Evolutionary conservation across 352 stramenopile species (phyloP), one percentile per base, ranked within the genome.

Genomic region (Globisporangium megalacanthum): DNA sequence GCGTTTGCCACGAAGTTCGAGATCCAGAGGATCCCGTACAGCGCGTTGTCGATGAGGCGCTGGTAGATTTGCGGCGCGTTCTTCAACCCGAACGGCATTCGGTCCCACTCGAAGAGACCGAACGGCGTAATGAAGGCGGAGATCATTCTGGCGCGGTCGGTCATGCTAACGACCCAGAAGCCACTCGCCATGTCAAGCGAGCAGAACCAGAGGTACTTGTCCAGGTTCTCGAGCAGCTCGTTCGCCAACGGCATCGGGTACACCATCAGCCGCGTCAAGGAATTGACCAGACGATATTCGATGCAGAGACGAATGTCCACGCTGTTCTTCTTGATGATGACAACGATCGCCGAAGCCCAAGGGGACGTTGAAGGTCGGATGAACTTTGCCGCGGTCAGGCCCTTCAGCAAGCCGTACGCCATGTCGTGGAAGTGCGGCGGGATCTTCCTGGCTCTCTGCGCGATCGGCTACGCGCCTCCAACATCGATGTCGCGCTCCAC

Each of bases 101-200:
- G 25, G 0, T 39, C 41, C 61, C 65, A 72, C 37, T 72, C 53
- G 42, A 66, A 66, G 20, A 63, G 49, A 1, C 54, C 61, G 6
- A 66, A 57, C 2, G 61, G 65, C 0, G 55, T 66, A 44, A 69
- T 61, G 44, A 69, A 73, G 0, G 61, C 65, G 0, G 61, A 69
- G 49, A 69, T 63, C 9, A 44, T 19, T 3, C 46, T 33, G 0
- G 65, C 60, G 0, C 60, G 60, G 6, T 63, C 15, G 0, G 60
- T 68, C 57, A 68, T 72, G 1, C 10, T 6, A 0, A 72, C 61
- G 0, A 64, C 65, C 60, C 60, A 69, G 49, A 65, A 69, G 11
- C 62, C 57, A 20, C 62, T 69, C 0, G 53, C 57, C 53, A 62
- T 69, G 25, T 69, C 62, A 0, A 63, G 6, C 11, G 37, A 64